Conservation (phyloP, 2,329 filamentous ascomycete species). For the Rugonectria rugulosa region DNA sequence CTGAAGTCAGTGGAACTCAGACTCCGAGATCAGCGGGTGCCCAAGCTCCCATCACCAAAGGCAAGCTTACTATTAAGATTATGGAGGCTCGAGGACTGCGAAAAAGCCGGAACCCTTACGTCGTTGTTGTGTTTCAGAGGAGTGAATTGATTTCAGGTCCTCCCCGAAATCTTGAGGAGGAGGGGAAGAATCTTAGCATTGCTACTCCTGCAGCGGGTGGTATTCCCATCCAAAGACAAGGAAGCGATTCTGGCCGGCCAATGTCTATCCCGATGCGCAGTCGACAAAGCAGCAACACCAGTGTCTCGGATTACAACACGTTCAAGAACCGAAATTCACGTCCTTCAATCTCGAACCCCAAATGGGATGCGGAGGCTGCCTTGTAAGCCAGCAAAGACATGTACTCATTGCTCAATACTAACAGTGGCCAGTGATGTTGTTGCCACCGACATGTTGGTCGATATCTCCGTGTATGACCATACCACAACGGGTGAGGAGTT, state of each 20-base stretch:
- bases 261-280: conserved; percentile 98
- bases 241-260: conserved; percentile 80
- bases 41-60: conserved; percentile 76
- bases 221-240: conserved; percentile 71
- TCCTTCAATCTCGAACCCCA: conserved; percentile 76
- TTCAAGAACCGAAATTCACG: conserved; percentile 66
- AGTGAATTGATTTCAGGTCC: conserved; percentile 95
- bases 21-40: conserved; percentile 62
- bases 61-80: conserved; percentile 90
- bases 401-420: conserved; percentile 10
- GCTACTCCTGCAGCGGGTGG: conserved; percentile 60
- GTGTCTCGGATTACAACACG: conserved; percentile 71
- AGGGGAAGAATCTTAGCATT: conserved; percentile 57
- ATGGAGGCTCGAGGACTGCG: conserved; percentile 83
- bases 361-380: conserved; percentile 93
- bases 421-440: conserved; percentile 80
- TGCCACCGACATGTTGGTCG: conserved; percentile 86
- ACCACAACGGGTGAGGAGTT: conserved; percentile 84
- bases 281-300: conserved; percentile 95
- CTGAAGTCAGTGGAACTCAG: conserved; percentile 59
- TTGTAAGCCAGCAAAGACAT: conserved; percentile 70
- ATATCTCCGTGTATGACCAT: conserved; percentile 92
- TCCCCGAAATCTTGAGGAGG: conserved; percentile 70
- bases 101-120: conserved; percentile 88
- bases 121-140: conserved; percentile 95